Evolutionary conservation across 805 yeast species (phyloP), one percentile per base, ranked within the genome.

Genomic region (Candida peoriensis): DNA sequence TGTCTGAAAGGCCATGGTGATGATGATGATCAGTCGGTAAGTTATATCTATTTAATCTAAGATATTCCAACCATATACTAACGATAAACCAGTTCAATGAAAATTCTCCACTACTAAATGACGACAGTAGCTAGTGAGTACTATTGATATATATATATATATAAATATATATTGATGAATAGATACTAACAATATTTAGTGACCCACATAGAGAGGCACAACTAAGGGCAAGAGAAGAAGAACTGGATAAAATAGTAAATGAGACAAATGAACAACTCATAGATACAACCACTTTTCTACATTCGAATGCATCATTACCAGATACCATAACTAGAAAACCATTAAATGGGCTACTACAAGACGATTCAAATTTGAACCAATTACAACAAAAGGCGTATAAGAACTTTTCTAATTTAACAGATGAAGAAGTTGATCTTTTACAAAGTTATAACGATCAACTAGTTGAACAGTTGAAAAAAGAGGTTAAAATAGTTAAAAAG

Each of bases 161-260:
- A 7, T 12, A 5, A 9, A 17, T 21, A 5, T 3, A 12, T 19
- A 2, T 27, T 10, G 14, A 3, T 19, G 21, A 8, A 13, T 14
- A 21, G 8, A n/a, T 9, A 37, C 42, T 38, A 37, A 44, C 38
- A 24, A 9, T 10, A 9, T 8, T n/a, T n/a, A n/a, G 11, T n/a
- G 42, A 45, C 32, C 47, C 47, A 20, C 55, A 51, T 29, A 52
- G 43, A 28, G 46, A 43, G 5, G 46, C 50, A 1, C 22, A 34
- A 5, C 23, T 51, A 15, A 37, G 44, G 28, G 39, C 60, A 35
- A 54, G 77, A 41, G 74, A 71, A 41, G 66, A 62, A 30, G 75
- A 71, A 41, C 53, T 71, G 28, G 65, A 64, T 36, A 49, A 52
- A 18, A 70, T 71, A 12, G 77, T 71, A 30, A 64, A 64, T 42